These are phyloP conservation scores for Geotrichum macrosporum DNA, from an alignment of 1,139 yeast species.

Conservation along the genomic window DNA sequence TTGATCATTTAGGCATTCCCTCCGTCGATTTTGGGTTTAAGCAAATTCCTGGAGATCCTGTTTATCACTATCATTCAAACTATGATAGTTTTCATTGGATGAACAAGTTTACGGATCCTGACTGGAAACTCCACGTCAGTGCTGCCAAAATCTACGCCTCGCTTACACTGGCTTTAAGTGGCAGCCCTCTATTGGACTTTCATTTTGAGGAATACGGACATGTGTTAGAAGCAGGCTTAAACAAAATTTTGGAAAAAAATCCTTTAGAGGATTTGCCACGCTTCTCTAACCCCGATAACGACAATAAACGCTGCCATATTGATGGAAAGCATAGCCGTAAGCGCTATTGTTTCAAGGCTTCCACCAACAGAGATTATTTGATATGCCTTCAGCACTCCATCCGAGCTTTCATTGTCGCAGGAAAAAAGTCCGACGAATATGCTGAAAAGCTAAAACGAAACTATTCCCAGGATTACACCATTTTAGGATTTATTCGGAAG, in stretches of 20 bases:
- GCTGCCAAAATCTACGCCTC: conserved; percentile 51
- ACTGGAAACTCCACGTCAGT: conserved; percentile 51
- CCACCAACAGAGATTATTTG: conserved; percentile 25
- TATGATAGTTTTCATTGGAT: conserved; percentile 68
- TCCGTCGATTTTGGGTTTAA: conserved; percentile 55
- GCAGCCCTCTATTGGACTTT: conserved; percentile 45
- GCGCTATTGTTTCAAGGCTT: conserved; percentile 2
- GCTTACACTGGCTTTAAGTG: conserved; percentile 45
- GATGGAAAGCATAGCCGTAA: background rate
- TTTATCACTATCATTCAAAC: conserved; percentile 66
- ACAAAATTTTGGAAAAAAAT: conserved; percentile 24
- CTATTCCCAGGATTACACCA: conserved; percentile 30
- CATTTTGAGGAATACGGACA: conserved; percentile 44
- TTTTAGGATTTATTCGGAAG: conserved; percentile 34
- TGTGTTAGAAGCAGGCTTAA: conserved; percentile 32
- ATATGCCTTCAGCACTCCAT: conserved; percentile 30
- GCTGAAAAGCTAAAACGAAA: conserved; percentile 30
- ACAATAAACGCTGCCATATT: background rate
- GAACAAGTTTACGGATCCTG: conserved; percentile 55
- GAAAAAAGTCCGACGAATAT: conserved; percentile 33
- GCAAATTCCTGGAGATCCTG: conserved; percentile 44
- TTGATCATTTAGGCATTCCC: conserved; percentile 62
- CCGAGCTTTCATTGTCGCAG: conserved; percentile 23
- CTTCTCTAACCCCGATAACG: background rate
- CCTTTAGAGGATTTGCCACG: conserved; percentile 8